Evolutionary conservation across 2,329 filamentous ascomycete genomes (phyloP).

Genomic region (Sclerotinia trifoliorum): DNA sequence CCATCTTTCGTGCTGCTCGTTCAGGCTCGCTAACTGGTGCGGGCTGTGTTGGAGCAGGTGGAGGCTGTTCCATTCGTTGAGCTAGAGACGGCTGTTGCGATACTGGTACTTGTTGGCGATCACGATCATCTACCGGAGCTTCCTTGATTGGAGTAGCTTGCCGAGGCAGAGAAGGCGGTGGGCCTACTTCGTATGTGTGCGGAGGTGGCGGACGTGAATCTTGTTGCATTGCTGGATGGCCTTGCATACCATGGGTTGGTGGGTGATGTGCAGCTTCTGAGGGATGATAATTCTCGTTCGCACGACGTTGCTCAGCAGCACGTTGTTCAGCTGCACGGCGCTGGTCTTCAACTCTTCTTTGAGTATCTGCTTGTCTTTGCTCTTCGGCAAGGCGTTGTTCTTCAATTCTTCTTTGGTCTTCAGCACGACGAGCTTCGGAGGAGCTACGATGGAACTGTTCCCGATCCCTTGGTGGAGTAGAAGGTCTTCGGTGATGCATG

Average conservation of each 20-base stretch:
- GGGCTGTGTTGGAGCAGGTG: conserved; percentile 45
- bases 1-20: conserved; percentile 86
- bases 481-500: conserved; percentile 73
- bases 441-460: conserved; percentile 75
- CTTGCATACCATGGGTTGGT: conserved; percentile 55
- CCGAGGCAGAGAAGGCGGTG: conserved; percentile 42
- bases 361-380: conserved; percentile 43
- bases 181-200: conserved; percentile 48
- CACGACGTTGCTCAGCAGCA: conserved; percentile 63
- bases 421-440: conserved; percentile 63
- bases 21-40: conserved; percentile 69
- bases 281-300: conserved; percentile 80
- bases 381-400: conserved; percentile 42
- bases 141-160: conserved; percentile 45
- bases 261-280: conserved; percentile 90
- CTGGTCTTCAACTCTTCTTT: conserved; percentile 53
- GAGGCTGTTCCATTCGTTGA: conserved; percentile 41
- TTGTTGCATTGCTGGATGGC: conserved; percentile 63
- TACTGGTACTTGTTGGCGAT: conserved; percentile 42
- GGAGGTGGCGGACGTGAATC: conserved; percentile 51
- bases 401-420: conserved; percentile 69
- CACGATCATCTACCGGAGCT: conserved; percentile 55
- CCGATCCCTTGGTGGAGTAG: conserved; percentile 62
- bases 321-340: conserved; percentile 57
- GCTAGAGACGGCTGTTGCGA: conserved; percentile 36